A percentile compares a stretch with the other conserved stretches of the same genome.
Conservation (phyloP, 305 asterid genomes). For the Fraxinus sp. region DNA sequence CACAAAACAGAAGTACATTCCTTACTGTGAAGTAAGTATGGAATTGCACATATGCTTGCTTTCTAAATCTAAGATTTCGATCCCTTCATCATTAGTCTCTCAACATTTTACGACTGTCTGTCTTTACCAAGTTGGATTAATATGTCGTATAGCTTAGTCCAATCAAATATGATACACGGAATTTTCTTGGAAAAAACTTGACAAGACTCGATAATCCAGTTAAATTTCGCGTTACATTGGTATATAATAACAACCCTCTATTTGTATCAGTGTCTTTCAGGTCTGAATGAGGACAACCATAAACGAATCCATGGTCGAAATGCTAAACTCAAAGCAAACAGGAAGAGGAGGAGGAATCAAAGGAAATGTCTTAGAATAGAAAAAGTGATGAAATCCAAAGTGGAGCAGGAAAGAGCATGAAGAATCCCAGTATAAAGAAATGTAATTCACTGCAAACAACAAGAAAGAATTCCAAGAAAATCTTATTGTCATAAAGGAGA, state of each 20-base stretch:
- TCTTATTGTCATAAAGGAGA: neutral
- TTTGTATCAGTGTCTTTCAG: neutral
- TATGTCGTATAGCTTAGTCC: neutral
- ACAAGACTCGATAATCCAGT: neutral
- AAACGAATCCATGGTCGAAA: neutral
- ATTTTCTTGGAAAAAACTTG: neutral
- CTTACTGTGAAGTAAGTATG: conserved; percentile 27
- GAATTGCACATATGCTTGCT: neutral
- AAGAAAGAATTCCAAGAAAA: neutral
- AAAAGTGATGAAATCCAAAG: neutral
- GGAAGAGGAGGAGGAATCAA: neutral
- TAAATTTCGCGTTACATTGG: neutral
- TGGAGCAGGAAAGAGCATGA: neutral
- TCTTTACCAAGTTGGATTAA: neutral
- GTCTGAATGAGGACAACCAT: neutral
- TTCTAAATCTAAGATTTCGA: neutral
- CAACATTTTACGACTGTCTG: neutral
- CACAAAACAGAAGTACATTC: conserved; percentile 24
- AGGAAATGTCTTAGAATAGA: neutral
- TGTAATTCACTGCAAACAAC: neutral
- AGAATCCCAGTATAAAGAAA: neutral
- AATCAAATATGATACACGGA: neutral
- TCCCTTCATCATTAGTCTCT: neutral
- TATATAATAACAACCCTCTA: neutral
- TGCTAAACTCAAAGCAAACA: neutral